Base-by-base conservation (phyloP, 345 rosid genomes). In the Brassica cretica region DNA sequence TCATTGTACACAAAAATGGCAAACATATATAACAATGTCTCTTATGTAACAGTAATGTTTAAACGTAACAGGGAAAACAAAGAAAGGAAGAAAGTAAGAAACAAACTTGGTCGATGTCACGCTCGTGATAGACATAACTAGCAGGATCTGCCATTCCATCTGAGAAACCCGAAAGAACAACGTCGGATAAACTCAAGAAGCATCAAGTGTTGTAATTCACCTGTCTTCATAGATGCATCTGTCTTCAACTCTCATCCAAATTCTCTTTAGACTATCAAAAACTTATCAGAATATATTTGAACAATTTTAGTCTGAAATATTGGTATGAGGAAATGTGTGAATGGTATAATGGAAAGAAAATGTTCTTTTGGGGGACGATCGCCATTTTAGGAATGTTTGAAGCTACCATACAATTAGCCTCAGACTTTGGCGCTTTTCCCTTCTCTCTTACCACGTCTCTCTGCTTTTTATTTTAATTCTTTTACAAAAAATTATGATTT, bases 71-170 rank as follows among this genome's bases (percentile, higher is more conserved):
- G 30, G 56, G 62, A 9, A 8, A 19, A 10, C 21, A 49, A 55
- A 66, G 1, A 29, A n/a, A 14, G 49, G 14, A 0, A 30, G 0
- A 19, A 15, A 9, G 46, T 2, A 2, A 25, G 37, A 61, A 46
- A 69, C 75, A 80, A 76, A 95, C 98, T 80, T 93, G 98, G 77
- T 90, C 97, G 73, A 87, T 83, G 85, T 91, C 95, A 74, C 99
- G 98, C 64, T 93, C 99, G 84, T 89, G 83, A 85, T 86, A 73
- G 76, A 65, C 84, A 90, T 82, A 85, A 82, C 64, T 83, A 89
- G 81, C 86, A 88, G 84, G 96, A 95, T 95, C 93, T 91, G 98
- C 99, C 99, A 95, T 95, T 95, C 99, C 99, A 95, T 95, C 91
- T 90, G 97, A 91, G 84, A 88, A 82, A 78, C 32, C 77, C 66